Evolutionary conservation across 345 rosid genomes (phyloP).

Genomic region (Moricandia moricandioides): DNA sequence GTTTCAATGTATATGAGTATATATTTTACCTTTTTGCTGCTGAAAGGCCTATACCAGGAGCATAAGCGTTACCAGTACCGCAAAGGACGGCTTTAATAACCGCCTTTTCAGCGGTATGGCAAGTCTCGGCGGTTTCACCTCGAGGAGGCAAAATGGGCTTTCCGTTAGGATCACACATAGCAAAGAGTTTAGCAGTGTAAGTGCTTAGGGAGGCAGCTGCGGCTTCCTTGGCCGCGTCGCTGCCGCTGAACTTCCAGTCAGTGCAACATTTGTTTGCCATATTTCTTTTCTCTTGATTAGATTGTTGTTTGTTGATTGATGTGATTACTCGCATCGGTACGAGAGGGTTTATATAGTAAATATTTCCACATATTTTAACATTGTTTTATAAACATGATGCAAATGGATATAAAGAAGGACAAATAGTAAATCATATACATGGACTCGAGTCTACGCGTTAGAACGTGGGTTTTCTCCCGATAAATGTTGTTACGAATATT

Average conservation of each 20-base stretch:
- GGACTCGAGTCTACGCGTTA: background rate
- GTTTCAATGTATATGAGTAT: background rate
- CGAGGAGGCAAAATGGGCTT: slow-evolving; percentile 42
- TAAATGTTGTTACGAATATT: background rate
- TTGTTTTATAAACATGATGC: background rate
- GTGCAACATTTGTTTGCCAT: background rate
- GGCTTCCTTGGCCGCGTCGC: slow-evolving; percentile 18
- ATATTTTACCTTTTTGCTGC: slow-evolving; percentile 45
- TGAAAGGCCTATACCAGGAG: slow-evolving; percentile 42
- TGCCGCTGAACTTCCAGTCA: slow-evolving; percentile 31
- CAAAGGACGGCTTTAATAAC: slow-evolving; percentile 41
- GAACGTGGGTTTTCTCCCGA: background rate
- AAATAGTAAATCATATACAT: background rate
- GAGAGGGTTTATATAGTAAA: slow-evolving; percentile 7
- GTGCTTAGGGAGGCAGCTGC: slow-evolving; percentile 30
- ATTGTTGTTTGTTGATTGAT: background rate
- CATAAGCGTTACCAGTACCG: slow-evolving; percentile 45
- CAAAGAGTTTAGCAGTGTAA: slow-evolving; percentile 27
- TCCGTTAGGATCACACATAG: slow-evolving; percentile 31
- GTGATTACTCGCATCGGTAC: background rate
- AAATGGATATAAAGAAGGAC: background rate
- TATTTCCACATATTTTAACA: background rate
- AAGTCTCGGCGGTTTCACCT: slow-evolving; percentile 46
- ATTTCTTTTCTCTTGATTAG: background rate
- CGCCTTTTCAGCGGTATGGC: slow-evolving; percentile 56